Evolutionary conservation across 306 rosid species (phyloP).

Genomic region (Hippophae tibetana): DNA sequence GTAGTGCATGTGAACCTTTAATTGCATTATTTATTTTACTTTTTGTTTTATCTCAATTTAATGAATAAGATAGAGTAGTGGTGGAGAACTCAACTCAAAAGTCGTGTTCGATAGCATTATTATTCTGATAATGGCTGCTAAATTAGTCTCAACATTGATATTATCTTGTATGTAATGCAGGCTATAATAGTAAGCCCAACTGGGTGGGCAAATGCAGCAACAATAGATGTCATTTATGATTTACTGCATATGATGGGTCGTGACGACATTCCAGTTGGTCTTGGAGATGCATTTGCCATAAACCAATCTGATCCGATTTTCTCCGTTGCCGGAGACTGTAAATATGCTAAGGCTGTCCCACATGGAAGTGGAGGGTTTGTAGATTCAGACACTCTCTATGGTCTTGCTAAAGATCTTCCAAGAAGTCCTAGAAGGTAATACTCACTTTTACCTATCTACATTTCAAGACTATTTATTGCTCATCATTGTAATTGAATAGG

Average conservation of each 20-base stretch:
- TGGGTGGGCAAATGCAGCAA: slow-evolving; percentile 94
- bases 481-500: too few relatives aligned
- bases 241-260: slow-evolving; percentile 96
- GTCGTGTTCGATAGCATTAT: too few relatives aligned
- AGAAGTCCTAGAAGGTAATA: slow-evolving; percentile 76
- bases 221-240: slow-evolving; percentile 70
- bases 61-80: too few relatives aligned
- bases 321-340: slow-evolving; percentile 57
- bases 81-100: too few relatives aligned
- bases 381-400: slow-evolving; percentile 87
- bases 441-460: neutral
- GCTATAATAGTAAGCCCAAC: slow-evolving; percentile 83
- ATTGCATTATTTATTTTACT: too few relatives aligned
- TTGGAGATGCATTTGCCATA: slow-evolving; percentile 58
- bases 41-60: too few relatives aligned
- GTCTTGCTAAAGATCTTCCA: slow-evolving; percentile 71
- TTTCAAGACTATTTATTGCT: neutral
- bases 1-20: neutral
- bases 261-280: slow-evolving; percentile 78
- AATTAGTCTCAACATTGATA: too few relatives aligned
- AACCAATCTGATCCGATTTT: slow-evolving; percentile 49
- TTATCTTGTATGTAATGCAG: slow-evolving; percentile 19
- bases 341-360: slow-evolving; percentile 59
- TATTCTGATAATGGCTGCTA: too few relatives aligned
- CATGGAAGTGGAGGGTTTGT: slow-evolving; percentile 76